phyloP scores from a whole-genome alignment of 129 eudicot species.

The Pseudognaphalium luteoalbum region DNA sequence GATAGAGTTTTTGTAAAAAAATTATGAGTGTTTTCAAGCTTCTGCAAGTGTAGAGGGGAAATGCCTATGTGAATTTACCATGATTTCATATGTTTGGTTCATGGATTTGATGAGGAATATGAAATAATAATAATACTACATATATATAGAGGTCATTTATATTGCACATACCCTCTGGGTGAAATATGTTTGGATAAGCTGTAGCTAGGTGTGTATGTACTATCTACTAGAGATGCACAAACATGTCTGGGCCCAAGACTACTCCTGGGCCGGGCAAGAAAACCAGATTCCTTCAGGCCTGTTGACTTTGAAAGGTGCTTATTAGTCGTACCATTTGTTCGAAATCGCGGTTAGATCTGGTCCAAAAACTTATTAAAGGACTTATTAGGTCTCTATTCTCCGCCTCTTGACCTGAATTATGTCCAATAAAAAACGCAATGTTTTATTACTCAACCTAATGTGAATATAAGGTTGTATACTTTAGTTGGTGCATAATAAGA shows the following conservation, averaged over 20 bases:
- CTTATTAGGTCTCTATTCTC: no score
- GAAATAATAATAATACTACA: background rate
- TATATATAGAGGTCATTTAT: background rate
- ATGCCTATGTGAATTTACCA: background rate
- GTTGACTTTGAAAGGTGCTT: background rate
- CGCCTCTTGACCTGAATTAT: no score
- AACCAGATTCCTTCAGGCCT: background rate
- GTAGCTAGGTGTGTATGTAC: constrained; percentile 21
- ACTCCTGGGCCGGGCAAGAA: background rate
- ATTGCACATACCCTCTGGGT: background rate
- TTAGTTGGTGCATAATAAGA: background rate
- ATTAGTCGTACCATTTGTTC: background rate
- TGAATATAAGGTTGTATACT: background rate
- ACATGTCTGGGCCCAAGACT: background rate
- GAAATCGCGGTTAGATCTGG: background rate
- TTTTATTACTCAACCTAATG: background rate
- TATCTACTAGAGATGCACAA: background rate
- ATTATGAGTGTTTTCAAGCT: constrained; percentile 22
- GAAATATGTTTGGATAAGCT: constrained; percentile 21
- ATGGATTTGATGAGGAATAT: background rate
- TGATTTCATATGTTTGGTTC: background rate
- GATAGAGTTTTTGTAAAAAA: constrained; percentile 32
- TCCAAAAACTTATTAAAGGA: background rate
- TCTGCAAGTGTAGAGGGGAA: constrained; percentile 27
- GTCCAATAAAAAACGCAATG: no score